Conservation (phyloP, 495 filamentous ascomycete genomes). For the Aspergillus bertholletiae region DNA sequence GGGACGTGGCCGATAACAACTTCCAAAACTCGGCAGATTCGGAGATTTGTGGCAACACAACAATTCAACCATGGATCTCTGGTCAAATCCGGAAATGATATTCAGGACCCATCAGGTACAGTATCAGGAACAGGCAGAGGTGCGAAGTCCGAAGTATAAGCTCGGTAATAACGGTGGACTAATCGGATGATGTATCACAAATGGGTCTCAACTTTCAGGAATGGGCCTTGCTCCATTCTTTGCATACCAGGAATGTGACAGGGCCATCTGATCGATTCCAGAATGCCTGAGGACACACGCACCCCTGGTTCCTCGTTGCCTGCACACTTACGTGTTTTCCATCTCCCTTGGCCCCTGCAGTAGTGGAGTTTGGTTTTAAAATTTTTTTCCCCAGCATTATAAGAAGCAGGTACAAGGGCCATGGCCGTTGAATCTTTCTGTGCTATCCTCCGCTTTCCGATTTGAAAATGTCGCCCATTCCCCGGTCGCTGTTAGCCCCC, state of each 20-base stretch:
- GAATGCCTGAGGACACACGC: neutral
- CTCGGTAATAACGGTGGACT: neutral
- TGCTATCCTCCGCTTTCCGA: neutral
- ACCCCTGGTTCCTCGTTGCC: neutral
- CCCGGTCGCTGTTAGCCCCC: neutral
- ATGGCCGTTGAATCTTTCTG: too few species aligned
- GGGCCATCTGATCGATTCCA: neutral
- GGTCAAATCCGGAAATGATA: neutral
- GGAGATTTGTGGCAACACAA: neutral
- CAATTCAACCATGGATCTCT: neutral
- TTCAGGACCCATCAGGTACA: neutral
- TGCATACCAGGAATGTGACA: neutral
- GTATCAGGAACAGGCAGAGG: neutral
- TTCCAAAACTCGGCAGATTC: neutral
- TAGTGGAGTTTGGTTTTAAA: neutral
- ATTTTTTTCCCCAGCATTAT: neutral
- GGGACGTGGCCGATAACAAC: neutral
- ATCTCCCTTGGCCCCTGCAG: neutral
- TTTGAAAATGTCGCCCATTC: neutral
- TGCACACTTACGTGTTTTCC: neutral
- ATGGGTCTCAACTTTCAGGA: neutral
- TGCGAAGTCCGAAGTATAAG: neutral
- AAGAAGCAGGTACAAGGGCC: too few species aligned
- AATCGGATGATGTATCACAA: neutral
- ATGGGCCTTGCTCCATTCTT: neutral